Conservation (phyloP, 768 basidiomycete genomes). For the Lactarius sp. region DNA sequence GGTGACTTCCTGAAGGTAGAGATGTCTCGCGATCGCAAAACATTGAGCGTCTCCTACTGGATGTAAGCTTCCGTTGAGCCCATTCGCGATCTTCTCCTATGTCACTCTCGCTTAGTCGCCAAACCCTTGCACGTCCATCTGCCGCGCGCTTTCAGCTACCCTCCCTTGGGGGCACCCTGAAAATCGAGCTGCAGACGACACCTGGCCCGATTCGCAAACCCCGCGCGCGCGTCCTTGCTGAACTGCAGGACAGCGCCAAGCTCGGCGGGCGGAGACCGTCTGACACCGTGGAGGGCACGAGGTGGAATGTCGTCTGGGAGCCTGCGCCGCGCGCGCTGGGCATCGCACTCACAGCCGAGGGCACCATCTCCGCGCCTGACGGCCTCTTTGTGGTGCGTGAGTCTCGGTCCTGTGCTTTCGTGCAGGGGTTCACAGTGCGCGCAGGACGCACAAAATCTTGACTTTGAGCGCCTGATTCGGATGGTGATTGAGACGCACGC, state of each 20-base stretch:
- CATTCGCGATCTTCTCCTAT: conserved; percentile 10
- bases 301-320: conserved; percentile 74
- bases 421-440: not conserved
- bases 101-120: conserved; percentile 35
- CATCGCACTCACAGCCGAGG: conserved; percentile 47
- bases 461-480: conserved; percentile 66
- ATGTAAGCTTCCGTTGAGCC: conserved; percentile 42
- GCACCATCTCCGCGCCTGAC: conserved; percentile 38
- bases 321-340: conserved; percentile 64
- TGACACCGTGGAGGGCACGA: conserved; percentile 69
- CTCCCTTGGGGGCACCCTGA: conserved; percentile 64
- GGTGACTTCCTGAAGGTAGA: conserved; percentile 67
- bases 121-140: conserved; percentile 31
- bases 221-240: conserved; percentile 49
- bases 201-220: conserved; percentile 51
- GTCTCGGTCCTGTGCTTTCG: not conserved
- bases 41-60: conserved; percentile 81
- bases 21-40: conserved; percentile 63
- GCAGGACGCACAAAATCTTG: conserved; percentile 63
- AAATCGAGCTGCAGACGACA: conserved; percentile 61
- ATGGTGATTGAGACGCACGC: conserved; percentile 64
- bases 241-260: conserved; percentile 61
- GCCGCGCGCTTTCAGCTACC: conserved; percentile 45
- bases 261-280: conserved; percentile 50
- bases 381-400: conserved; percentile 54